phyloP scores from a whole-genome alignment of 169 alveolate species.

The Amoebophrya sp. region DNA sequence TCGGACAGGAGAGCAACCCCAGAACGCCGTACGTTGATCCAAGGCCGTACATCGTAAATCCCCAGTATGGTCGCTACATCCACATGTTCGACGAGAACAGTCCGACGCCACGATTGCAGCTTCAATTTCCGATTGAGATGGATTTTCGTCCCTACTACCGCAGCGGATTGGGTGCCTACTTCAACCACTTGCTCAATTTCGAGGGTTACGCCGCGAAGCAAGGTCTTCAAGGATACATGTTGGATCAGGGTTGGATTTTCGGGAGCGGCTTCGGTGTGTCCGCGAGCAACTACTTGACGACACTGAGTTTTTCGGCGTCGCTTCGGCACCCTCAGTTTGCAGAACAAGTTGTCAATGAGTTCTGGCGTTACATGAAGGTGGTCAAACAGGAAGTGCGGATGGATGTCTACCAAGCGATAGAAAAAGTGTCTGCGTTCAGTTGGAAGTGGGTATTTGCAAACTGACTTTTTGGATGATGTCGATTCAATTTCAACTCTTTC shows the following conservation, averaged over 20 bases:
- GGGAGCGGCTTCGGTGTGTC: background rate
- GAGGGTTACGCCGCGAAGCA: background rate
- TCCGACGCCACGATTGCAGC: background rate
- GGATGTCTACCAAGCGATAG: background rate
- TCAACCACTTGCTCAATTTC: background rate
- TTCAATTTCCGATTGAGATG: background rate
- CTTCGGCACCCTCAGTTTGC: background rate
- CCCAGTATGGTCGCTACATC: background rate
- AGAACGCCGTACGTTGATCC: background rate
- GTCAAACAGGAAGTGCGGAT: background rate
- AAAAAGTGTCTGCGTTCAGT: background rate
- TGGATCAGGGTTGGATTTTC: background rate
- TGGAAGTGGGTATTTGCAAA: background rate
- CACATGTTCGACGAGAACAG: conserved; percentile 14
- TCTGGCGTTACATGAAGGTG: background rate
- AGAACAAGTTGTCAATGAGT: background rate
- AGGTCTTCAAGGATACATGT: background rate
- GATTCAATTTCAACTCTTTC: too few relatives aligned
- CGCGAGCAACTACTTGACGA: background rate
- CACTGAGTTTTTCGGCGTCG: background rate
- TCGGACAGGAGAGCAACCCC: background rate
- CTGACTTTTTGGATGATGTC: too few relatives aligned
- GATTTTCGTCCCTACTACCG: background rate
- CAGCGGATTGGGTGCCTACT: background rate
- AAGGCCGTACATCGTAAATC: background rate